Evolutionary conservation across 2,329 filamentous ascomycete species (phyloP).

Genomic region (Phialophora macrospora): DNA sequence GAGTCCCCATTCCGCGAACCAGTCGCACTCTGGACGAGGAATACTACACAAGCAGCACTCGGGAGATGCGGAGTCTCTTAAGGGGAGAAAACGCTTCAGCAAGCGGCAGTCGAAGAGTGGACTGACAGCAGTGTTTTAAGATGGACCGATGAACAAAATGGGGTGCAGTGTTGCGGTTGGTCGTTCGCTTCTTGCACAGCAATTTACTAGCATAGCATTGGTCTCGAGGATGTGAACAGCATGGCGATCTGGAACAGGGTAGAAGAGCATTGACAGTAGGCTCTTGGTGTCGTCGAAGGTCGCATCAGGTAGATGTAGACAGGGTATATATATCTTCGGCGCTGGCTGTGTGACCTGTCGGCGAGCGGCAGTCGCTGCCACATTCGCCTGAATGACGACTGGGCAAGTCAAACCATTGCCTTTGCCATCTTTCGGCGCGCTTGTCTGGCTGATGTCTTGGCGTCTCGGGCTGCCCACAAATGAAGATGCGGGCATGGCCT

Average conservation of each 20-base stretch:
- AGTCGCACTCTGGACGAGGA: conserved; percentile 50
- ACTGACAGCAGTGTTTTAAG: conserved; percentile 82
- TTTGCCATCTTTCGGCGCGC: background rate
- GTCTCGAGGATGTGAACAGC: conserved; percentile 25
- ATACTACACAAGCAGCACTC: conserved; percentile 51
- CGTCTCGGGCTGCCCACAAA: conserved; percentile 21
- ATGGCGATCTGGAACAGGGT: conserved; percentile 22
- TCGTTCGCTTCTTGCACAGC: conserved; percentile 25
- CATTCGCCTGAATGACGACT: conserved; percentile 5
- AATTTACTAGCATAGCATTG: conserved; percentile 29
- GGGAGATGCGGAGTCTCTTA: conserved; percentile 59
- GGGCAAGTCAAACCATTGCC: conserved; percentile 4
- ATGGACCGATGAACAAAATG: conserved; percentile 7
- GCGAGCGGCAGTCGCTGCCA: background rate
- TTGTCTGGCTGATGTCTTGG: conserved; percentile 12
- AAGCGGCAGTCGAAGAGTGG: conserved; percentile 93
- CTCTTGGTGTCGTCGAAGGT: conserved; percentile 9
- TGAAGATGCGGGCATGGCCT: conserved; percentile 22
- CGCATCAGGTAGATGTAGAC: conserved; percentile 27
- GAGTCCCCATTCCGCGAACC: conserved; percentile 39
- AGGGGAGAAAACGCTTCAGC: conserved; percentile 74
- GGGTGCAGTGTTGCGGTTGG: background rate
- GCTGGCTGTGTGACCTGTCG: conserved; percentile 1
- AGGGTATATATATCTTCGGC: conserved; percentile 23
- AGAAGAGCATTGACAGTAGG: conserved; percentile 20